phyloP scores from a whole-genome alignment of 225 moss, liverwort and hornwort species.

The Pseudoscleropodium purum region DNA sequence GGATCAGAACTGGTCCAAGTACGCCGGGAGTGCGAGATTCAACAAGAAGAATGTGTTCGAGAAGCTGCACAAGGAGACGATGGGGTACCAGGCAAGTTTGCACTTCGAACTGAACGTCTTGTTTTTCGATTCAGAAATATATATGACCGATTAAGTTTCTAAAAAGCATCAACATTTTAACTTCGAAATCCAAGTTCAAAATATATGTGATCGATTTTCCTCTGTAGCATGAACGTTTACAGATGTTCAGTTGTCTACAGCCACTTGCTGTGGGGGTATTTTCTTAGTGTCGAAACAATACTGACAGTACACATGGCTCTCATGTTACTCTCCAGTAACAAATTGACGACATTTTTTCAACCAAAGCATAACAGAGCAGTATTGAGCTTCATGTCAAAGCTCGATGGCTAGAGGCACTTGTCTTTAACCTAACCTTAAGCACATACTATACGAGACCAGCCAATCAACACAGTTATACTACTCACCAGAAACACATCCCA shows the following conservation, averaged over 20 bases:
- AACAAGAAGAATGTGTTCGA: constrained; percentile 17
- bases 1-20: constrained; percentile 21
- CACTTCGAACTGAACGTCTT: neutral
- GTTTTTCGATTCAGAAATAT: neutral
- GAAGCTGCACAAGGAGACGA: constrained; percentile 5
- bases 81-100: constrained; percentile 31
- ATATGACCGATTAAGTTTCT: neutral
- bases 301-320: neutral
- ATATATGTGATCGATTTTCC: neutral
- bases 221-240: neutral
- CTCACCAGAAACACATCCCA: neutral
- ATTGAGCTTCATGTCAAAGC: neutral
- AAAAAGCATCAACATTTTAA: neutral
- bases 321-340: neutral
- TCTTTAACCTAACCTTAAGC: neutral
- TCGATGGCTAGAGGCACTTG: neutral
- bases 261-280: neutral
- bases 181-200: neutral
- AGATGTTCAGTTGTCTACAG: neutral
- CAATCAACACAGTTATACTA: neutral
- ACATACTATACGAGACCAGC: neutral
- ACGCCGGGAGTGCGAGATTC: constrained; percentile 48
- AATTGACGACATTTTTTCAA: neutral
- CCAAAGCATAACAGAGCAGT: neutral
- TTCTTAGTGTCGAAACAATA: neutral